A percentile compares a stretch with the other conserved stretches of the same genome.
Conservation (phyloP, 495 filamentous ascomycete species). For the Hyphodiscus hymeniophilus region DNA sequence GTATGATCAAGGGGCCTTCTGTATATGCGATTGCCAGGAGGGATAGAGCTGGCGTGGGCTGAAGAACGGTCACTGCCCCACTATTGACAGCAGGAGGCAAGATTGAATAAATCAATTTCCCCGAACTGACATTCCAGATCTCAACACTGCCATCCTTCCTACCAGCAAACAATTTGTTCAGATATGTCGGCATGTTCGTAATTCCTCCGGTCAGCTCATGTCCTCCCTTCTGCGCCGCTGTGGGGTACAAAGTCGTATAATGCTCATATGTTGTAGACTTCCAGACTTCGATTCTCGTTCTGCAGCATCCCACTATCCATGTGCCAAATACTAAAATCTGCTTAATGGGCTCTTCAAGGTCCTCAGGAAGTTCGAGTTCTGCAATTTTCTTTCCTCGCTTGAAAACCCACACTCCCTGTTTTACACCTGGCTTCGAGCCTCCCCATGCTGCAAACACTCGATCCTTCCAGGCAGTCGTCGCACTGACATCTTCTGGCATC, state of each 20-base stretch:
- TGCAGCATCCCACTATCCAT: conserved; percentile 80
- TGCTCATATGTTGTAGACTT: conserved; percentile 77
- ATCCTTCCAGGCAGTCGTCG: conserved; percentile 82
- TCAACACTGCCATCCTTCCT: conserved; percentile 82
- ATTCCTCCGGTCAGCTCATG: conserved; percentile 63
- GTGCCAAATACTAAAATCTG: conserved; percentile 78
- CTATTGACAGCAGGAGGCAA: conserved; percentile 55
- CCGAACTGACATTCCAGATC: conserved; percentile 93
- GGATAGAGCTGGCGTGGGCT: conserved; percentile 74
- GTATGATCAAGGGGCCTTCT: conserved; percentile 66
- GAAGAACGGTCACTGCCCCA: conserved; percentile 72
- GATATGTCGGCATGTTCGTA: conserved; percentile 79
- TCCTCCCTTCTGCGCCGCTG: conserved; percentile 35
- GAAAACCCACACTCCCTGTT: conserved; percentile 81
- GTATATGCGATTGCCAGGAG: conserved; percentile 84
- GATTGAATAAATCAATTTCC: conserved; percentile 80
- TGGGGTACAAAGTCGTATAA: conserved; percentile 69
- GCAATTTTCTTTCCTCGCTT: conserved; percentile 83
- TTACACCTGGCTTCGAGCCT: conserved; percentile 35
- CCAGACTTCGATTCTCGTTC: conserved; percentile 77
- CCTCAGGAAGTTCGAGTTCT: conserved; percentile 56
- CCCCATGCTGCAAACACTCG: conserved; percentile 83
- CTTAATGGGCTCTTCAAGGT: conserved; percentile 57
- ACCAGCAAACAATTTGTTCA: conserved; percentile 92
- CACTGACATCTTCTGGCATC: conserved; percentile 77